Conservation (phyloP, 2,329 filamentous ascomycete species). For the Endocalyx cinctus region DNA sequence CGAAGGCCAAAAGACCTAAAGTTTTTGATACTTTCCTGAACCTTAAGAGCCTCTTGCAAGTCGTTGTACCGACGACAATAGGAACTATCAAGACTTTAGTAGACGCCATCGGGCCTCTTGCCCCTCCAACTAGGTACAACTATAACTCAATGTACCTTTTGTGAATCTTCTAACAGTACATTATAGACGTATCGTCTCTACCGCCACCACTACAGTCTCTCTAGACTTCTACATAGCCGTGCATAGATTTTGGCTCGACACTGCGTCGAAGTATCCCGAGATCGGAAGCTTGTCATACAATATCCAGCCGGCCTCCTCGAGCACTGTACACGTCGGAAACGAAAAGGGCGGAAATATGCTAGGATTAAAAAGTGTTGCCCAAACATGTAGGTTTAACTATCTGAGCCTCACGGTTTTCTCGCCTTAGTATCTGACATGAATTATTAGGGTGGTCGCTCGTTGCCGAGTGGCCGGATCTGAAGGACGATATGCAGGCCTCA, state of each 20-base stretch:
- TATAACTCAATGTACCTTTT: too few species aligned
- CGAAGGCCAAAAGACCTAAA: constrained; percentile 1
- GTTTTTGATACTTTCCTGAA: constrained; percentile 10
- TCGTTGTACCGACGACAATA: constrained; percentile 4
- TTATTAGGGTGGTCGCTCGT: not conserved
- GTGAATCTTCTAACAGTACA: too few species aligned
- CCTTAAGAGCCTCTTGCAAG: constrained; percentile 3
- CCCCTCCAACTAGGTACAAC: too few species aligned
- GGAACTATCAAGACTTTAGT: constrained; percentile 2
- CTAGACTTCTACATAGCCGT: constrained; percentile 10
- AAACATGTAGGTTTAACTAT: constrained; percentile 11
- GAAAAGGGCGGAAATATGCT: constrained; percentile 6
- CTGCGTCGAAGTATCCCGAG: constrained; percentile 1
- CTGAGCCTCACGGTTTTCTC: too few species aligned
- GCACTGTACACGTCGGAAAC: constrained; percentile 1
- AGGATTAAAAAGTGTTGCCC: constrained; percentile 9
- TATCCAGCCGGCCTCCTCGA: constrained; percentile 7
- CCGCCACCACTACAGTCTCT: constrained; percentile 7
- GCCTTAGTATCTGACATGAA: too few species aligned
- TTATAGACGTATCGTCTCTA: too few species aligned
- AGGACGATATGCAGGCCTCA: not conserved
- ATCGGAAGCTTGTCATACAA: constrained; percentile 7
- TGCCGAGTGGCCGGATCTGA: not conserved
- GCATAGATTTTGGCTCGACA: constrained; percentile 6
- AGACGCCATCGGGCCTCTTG: constrained; percentile 1